A percentile compares a stretch with the other conserved stretches of the same genome.
Evolutionary conservation across 2,329 filamentous ascomycete species (phyloP).

Genomic region (Leptographium lundbergii): DNA sequence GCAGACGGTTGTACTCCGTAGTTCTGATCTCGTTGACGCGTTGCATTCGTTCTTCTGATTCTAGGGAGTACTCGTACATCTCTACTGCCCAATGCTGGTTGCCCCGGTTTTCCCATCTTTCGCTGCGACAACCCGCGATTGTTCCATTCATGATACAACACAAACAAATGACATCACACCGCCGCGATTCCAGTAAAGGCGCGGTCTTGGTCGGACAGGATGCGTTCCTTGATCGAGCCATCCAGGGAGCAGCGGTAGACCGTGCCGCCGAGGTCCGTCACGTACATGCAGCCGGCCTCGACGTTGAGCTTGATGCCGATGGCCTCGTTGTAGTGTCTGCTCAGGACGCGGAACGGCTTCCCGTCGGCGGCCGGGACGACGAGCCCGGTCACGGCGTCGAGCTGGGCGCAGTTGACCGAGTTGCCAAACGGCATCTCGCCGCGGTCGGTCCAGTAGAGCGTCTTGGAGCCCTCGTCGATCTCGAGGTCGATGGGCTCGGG

Average conservation of each 20-base stretch:
- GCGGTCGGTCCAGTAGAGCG: conserved; percentile 48
- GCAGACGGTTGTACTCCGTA: too few species aligned
- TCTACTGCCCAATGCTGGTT: too few species aligned
- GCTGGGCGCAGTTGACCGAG: conserved; percentile 30
- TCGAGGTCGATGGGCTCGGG: conserved; percentile 48
- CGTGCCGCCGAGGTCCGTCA: conserved; percentile 26
- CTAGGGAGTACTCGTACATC: too few species aligned
- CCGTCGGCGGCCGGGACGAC: neutral
- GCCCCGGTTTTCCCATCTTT: too few species aligned
- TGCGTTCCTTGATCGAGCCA: conserved; percentile 16
- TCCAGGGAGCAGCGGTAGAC: conserved; percentile 24
- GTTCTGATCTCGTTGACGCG: too few species aligned
- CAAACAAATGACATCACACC: neutral
- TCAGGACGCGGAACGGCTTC: conserved; percentile 16
- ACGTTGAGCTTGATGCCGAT: conserved; percentile 31
- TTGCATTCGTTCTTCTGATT: too few species aligned
- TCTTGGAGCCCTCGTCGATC: conserved; percentile 29
- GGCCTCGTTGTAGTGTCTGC: conserved; percentile 29
- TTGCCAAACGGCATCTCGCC: conserved; percentile 44
- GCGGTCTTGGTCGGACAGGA: conserved; percentile 14
- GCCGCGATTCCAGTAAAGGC: conserved; percentile 15
- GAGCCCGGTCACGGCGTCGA: conserved; percentile 9
- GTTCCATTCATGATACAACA: too few species aligned
- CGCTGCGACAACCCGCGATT: too few species aligned
- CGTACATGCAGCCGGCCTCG: conserved; percentile 22